Percentiles rank a stretch among this genome's conserved stretches.
Evolutionary conservation across 371 early-diverging fungal species (phyloP).

Genomic region (Blakeslea trispora): DNA sequence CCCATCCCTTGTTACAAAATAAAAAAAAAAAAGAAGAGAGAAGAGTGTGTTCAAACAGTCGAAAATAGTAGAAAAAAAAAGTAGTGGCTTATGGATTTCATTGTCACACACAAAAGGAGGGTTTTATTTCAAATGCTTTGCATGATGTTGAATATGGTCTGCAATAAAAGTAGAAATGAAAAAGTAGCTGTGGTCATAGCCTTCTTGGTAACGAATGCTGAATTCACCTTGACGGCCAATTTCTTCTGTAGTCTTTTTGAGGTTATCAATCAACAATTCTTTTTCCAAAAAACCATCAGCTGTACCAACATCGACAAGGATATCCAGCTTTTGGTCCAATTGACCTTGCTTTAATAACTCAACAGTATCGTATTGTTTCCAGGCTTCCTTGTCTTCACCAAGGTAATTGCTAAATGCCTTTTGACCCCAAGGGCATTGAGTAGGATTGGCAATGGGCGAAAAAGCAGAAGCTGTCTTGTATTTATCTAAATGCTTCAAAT

Average conservation of each 20-base stretch:
- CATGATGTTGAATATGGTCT: slow-evolving; percentile 81
- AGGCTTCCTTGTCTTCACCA: slow-evolving; percentile 56
- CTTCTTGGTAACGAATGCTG: slow-evolving; percentile 71
- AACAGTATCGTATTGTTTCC: slow-evolving; percentile 78
- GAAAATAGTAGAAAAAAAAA: slow-evolving; percentile 5
- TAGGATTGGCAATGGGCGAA: slow-evolving; percentile 80
- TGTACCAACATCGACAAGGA: slow-evolving; percentile 63
- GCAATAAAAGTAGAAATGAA: slow-evolving; percentile 80
- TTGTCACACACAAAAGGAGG: too few species aligned
- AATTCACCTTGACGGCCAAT: slow-evolving; percentile 49
- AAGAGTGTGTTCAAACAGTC: too few species aligned
- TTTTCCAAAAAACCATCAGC: slow-evolving; percentile 69
- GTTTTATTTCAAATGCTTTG: slow-evolving; percentile 46
- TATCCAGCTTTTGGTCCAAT: slow-evolving; percentile 33
- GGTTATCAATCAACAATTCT: slow-evolving; percentile 62
- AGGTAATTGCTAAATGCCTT: slow-evolving; percentile 81
- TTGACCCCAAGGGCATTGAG: slow-evolving; percentile 73
- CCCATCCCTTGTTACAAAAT: neutral
- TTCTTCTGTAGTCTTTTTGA: slow-evolving; percentile 51
- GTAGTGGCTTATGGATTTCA: slow-evolving; percentile 5
- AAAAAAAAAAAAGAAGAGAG: slow-evolving; percentile 4
- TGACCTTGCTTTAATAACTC: slow-evolving; percentile 53
- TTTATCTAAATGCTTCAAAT: slow-evolving; percentile 66
- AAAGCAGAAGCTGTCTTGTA: slow-evolving; percentile 84
- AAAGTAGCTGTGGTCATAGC: slow-evolving; percentile 86